Evolutionary conservation across 306 rosid species (phyloP).

Genomic region (Lathyrus aphaca): DNA sequence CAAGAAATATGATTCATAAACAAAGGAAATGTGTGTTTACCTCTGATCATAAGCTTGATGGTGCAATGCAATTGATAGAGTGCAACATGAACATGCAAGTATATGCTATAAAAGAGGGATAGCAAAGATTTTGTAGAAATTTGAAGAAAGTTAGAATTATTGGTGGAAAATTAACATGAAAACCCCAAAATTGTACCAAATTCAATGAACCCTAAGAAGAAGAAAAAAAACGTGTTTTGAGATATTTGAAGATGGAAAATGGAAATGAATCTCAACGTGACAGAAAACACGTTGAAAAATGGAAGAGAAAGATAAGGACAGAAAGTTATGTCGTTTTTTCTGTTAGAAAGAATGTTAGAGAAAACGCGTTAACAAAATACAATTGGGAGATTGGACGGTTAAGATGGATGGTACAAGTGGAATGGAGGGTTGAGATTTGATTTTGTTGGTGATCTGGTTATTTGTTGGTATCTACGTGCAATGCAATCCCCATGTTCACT

Average conservation of each 20-base stretch:
- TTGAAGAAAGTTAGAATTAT: conserved; percentile 9
- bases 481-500: conserved; percentile 16
- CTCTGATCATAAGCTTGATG: conserved; percentile 12
- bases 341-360: conserved; percentile 41
- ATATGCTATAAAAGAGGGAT: not conserved
- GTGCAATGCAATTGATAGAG: conserved; percentile 29
- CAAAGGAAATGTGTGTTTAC: not conserved
- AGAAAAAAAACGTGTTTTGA: conserved; percentile 3
- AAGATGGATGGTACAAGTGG: not conserved
- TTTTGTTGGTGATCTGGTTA: not conserved
- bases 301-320: conserved; percentile 4
- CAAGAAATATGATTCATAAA: no score
- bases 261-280: conserved; percentile 21
- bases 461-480: not conserved
- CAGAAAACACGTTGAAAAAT: conserved; percentile 7
- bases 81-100: conserved; percentile 29
- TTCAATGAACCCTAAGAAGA: conserved; percentile 4
- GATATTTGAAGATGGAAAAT: conserved; percentile 17
- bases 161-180: conserved; percentile 12
- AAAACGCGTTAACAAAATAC: conserved; percentile 39
- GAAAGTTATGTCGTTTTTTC: conserved; percentile 50
- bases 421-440: conserved; percentile 35
- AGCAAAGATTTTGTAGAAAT: conserved; percentile 20
- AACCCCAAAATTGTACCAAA: not conserved
- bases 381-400: conserved; percentile 32